These are phyloP conservation scores for Dothiorella sarmentorum DNA, from an alignment of 2,329 filamentous ascomycete species.

Conservation along the genomic window DNA sequence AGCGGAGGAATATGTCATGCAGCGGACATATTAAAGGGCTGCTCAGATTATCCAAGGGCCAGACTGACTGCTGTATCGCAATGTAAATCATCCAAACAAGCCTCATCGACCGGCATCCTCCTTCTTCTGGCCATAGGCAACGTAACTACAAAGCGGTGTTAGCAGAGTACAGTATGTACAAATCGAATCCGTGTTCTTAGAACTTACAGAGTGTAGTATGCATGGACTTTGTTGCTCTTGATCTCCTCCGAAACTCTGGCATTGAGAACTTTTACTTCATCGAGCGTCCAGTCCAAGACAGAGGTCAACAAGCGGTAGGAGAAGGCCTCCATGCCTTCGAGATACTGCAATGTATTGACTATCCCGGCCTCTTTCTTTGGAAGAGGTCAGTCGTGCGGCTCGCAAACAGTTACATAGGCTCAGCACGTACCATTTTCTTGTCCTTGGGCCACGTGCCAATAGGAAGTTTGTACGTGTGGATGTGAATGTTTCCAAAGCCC, in stretches of 20 bases:
- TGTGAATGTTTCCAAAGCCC: conserved; percentile 45
- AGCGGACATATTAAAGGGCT: too few species aligned
- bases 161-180: neutral
- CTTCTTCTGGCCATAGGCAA: neutral
- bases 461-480: conserved; percentile 28
- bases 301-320: conserved; percentile 42
- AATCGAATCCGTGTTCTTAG: neutral
- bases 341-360: conserved; percentile 39
- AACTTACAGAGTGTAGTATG: conserved; percentile 31
- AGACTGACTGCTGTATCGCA: too few species aligned
- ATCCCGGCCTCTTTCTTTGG: conserved; percentile 17
- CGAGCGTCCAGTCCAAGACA: conserved; percentile 40
- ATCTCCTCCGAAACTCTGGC: conserved; percentile 29
- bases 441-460: conserved; percentile 29
- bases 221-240: conserved; percentile 29
- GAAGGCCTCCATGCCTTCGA: conserved; percentile 43
- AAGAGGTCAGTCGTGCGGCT: neutral
- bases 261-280: conserved; percentile 44
- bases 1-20: too few species aligned
- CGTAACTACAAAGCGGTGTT: neutral
- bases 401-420: neutral
- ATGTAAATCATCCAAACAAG: too few species aligned
- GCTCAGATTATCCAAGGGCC: too few species aligned
- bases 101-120: too few species aligned
- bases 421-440: conserved; percentile 20